Base-by-base conservation (phyloP, 306 rosid genomes). In the Dryas octopetala region DNA sequence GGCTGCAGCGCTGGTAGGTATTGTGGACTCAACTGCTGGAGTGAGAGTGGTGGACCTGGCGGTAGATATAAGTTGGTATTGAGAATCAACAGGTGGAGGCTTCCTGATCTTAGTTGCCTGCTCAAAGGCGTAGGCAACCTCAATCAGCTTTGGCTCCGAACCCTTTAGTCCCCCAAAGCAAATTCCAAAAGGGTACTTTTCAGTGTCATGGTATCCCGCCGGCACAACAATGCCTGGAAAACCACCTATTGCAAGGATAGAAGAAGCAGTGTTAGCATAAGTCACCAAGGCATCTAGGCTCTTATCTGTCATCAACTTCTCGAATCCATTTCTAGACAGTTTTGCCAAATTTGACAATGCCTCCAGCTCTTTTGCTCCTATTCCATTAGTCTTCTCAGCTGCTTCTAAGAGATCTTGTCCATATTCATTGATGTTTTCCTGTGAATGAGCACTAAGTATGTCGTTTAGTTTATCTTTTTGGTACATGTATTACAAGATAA, bases 41-140 rank as follows among this genome's bases (percentile, higher is more conserved):
- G 44, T 60, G 64, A 11, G 38, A 5, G 1, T 28, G 8, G 44
- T 23, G 23, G 23, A 23, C 23, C 23, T 9, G 17, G 60, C 8
- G 26, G 14, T 69, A 6, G 62, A 49, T 19, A 68, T 48, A 38
- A 9, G n/a, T 16, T 51, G 59, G 74, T 40, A 9, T 3, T 2
- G 61, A 4, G 74, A 69, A 15, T 4, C 55, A 68, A 79, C 86
- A 16, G 85, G 78, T 45, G 96, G 93, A 41, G 92, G 93, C 82
- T 75, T 90, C 63, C 90, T 80, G 48, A 88, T 78, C 80, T 62
- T 78, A 67, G 92, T 88, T 41, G 88, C 90, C 80, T 87, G 92
- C 89, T 90, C 92, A 68, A 88, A 90, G 16, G 83, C 85, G 57
- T 86, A 92, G 0, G 96, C 85, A 48, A 85, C 77, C 75, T 92